Conservation (phyloP, 805 yeast species). For the Saturnispora gosingensis region DNA sequence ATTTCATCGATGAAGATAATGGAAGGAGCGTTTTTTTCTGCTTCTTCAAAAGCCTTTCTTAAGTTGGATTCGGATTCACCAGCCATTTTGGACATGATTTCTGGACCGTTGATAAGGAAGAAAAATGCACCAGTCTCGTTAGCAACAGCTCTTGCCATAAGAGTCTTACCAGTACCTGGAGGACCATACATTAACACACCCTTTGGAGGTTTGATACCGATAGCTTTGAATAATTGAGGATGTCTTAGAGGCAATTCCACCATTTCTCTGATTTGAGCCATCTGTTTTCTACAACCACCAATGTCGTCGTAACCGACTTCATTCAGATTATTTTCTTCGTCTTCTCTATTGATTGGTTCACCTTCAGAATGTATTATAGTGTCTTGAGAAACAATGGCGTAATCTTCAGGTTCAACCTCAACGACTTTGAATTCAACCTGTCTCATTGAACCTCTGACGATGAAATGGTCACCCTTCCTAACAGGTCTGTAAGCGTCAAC, state of each 20-base stretch:
- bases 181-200: conserved; percentile 99
- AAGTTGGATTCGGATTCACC: conserved; percentile 97
- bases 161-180: conserved; percentile 99
- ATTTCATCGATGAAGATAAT: conserved; percentile 97
- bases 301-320: conserved; percentile 99
- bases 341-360: conserved; percentile 96
- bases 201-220: conserved; percentile 98
- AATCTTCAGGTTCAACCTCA: conserved; percentile 95
- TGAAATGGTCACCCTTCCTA: conserved; percentile 92
- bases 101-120: conserved; percentile 97
- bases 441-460: conserved; percentile 98
- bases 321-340: conserved; percentile 90
- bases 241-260: conserved; percentile 97
- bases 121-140: conserved; percentile 99
- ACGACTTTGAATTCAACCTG: conserved; percentile 98
- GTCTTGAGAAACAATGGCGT: conserved; percentile 97
- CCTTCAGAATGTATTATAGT: conserved; percentile 98
- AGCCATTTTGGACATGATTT: conserved; percentile 99
- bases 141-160: conserved; percentile 99
- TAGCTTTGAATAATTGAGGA: conserved; percentile 94
- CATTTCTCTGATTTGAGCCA: conserved; percentile 98
- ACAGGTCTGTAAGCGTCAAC: conserved; percentile 99
- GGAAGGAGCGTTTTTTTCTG: conserved; percentile 97
- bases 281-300: conserved; percentile 98
- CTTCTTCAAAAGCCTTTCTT: conserved; percentile 98